Evolutionary conservation across 1,284 basidiomycete species (phyloP).

Genomic region (Trametes sp.): DNA sequence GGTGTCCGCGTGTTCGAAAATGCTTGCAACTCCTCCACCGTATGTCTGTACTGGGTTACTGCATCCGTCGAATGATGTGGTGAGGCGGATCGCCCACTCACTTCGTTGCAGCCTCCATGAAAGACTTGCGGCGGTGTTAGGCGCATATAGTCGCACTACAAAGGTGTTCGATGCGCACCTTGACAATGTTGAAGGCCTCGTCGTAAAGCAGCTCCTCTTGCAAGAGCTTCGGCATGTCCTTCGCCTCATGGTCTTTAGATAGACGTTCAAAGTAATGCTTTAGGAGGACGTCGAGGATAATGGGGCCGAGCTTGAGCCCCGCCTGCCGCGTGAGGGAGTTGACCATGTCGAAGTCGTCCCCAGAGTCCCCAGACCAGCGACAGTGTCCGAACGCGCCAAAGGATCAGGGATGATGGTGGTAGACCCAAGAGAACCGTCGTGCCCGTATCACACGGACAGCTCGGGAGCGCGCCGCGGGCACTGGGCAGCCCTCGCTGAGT

Average conservation of each 20-base stretch:
- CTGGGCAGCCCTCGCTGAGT: too few relatives aligned
- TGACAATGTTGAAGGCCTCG: conserved; percentile 81
- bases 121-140: conserved; percentile 43
- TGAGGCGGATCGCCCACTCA: conserved; percentile 17
- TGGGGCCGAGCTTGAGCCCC: conserved; percentile 72
- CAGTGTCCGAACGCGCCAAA: not conserved
- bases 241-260: conserved; percentile 51
- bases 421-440: not conserved
- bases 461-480: not conserved
- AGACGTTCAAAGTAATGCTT: conserved; percentile 83
- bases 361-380: not conserved
- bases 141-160: not conserved
- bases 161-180: conserved; percentile 54
- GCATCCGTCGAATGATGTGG: not conserved
- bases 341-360: conserved; percentile 33
- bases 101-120: conserved; percentile 56
- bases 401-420: not conserved
- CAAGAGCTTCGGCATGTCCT: conserved; percentile 55
- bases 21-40: conserved; percentile 86
- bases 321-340: conserved; percentile 68
- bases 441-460: not conserved
- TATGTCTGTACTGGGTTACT: conserved; percentile 51
- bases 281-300: conserved; percentile 80
- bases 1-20: conserved; percentile 89
- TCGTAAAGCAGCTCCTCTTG: conserved; percentile 86